Conservation (phyloP, 352 stramenopile genomes). For the Pythium pectinolyticum region DNA sequence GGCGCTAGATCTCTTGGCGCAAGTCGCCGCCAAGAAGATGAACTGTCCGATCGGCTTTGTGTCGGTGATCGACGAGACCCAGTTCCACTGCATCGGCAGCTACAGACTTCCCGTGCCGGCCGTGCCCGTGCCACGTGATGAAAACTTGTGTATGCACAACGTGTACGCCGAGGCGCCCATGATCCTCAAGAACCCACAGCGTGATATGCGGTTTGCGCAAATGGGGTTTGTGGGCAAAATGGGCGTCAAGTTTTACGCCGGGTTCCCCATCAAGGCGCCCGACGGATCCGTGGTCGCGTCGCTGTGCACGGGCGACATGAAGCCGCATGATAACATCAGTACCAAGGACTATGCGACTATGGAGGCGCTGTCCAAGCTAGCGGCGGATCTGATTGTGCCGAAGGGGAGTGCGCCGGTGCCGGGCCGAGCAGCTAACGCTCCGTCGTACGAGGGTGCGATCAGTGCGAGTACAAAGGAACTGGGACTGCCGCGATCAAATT, state of each 20-base stretch:
- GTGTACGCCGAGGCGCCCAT: conserved; percentile 63
- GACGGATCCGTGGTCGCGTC: conserved; percentile 50
- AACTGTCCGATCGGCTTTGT: conserved; percentile 62
- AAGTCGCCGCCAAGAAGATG: conserved; percentile 53
- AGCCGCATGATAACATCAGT: conserved; percentile 57
- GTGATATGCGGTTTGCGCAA: conserved; percentile 62
- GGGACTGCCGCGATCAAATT: background rate
- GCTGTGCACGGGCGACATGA: conserved; percentile 42
- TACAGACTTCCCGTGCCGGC: conserved; percentile 41
- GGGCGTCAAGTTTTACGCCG: conserved; percentile 63
- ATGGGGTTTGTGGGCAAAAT: conserved; percentile 46
- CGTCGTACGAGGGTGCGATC: no score
- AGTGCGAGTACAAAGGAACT: background rate
- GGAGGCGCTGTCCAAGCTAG: conserved; percentile 54
- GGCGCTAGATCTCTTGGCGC: conserved; percentile 52
- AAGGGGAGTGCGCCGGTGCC: background rate
- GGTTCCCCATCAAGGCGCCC: conserved; percentile 52
- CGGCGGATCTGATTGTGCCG: conserved; percentile 40
- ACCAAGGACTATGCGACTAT: conserved; percentile 79
- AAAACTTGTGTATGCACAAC: conserved; percentile 59
- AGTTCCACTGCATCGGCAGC: conserved; percentile 51
- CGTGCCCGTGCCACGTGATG: conserved; percentile 38
- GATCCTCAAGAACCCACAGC: conserved; percentile 62
- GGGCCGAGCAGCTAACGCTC: background rate
- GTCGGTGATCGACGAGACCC: conserved; percentile 49